phyloP scores from a whole-genome alignment of 1,284 basidiomycete genomes.

The Ganoderma leucocontextum region DNA sequence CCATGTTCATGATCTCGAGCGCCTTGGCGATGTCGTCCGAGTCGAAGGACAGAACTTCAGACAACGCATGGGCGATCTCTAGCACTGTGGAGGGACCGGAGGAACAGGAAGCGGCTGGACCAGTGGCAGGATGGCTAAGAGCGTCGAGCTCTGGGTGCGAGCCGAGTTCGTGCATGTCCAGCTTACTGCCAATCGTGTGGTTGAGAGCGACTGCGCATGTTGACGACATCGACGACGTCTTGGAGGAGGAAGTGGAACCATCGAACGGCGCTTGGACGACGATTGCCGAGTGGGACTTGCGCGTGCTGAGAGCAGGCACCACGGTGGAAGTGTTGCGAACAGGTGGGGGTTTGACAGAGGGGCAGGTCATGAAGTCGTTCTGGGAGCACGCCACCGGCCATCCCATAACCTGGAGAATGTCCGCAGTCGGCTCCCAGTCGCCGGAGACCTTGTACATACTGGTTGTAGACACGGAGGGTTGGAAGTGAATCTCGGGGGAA shows the following conservation, averaged over 20 bases:
- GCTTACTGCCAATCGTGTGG: not conserved
- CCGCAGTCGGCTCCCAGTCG: constrained; percentile 2
- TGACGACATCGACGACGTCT: not conserved
- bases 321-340: not conserved
- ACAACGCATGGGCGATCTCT: not conserved
- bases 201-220: not conserved
- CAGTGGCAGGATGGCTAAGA: not conserved
- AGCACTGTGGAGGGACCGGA: not conserved
- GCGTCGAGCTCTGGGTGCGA: not conserved
- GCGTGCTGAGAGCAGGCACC: not conserved
- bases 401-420: constrained; percentile 8
- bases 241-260: not conserved
- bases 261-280: not conserved
- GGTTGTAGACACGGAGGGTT: constrained; percentile 4
- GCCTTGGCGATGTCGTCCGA: constrained; percentile 3
- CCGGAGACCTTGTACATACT: constrained; percentile 4
- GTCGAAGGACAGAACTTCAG: not conserved
- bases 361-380: constrained; percentile 3
- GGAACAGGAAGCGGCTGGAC: not conserved
- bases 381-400: constrained; percentile 2
- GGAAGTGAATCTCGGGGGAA: constrained; percentile 15
- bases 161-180: not conserved
- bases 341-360: not conserved
- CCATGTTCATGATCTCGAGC: not conserved
- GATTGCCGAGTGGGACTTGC: not conserved